phyloP scores from a whole-genome alignment of 2,329 filamentous ascomycete species.

The Huntiella moniliformis region DNA sequence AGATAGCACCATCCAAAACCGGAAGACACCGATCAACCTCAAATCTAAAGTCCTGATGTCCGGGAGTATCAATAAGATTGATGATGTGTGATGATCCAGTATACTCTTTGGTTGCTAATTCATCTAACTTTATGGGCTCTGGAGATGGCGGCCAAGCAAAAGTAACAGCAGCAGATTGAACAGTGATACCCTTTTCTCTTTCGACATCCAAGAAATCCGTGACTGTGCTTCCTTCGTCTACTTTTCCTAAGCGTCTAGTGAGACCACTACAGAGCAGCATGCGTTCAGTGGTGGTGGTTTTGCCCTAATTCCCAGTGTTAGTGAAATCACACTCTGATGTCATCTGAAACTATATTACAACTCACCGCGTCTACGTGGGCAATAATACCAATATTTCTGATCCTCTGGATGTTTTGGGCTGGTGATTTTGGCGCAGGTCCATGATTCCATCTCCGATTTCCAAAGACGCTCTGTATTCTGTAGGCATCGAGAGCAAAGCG shows the following conservation, averaged over 20 bases:
- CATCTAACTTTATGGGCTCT: slow-evolving; percentile 19
- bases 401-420: background rate
- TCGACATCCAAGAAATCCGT: slow-evolving; percentile 94
- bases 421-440: background rate
- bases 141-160: slow-evolving; percentile 64
- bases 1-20: slow-evolving; percentile 78
- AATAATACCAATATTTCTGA: slow-evolving; percentile 94
- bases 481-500: background rate
- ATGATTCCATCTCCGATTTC: slow-evolving; percentile 5
- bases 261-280: slow-evolving; percentile 96
- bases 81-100: slow-evolving; percentile 31
- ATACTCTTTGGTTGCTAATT: slow-evolving; percentile 21
- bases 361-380: slow-evolving; percentile 81
- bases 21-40: slow-evolving; percentile 83
- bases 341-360: background rate
- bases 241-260: slow-evolving; percentile 69
- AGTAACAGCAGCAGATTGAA: slow-evolving; percentile 87
- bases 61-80: slow-evolving; percentile 89
- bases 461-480: background rate
- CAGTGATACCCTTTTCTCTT: slow-evolving; percentile 47
- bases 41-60: slow-evolving; percentile 93
- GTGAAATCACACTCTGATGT: background rate
- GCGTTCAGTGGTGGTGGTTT: slow-evolving; percentile 95
- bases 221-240: slow-evolving; percentile 90
- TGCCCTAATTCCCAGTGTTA: slow-evolving; percentile 37